A percentile compares a stretch with the other conserved stretches of the same genome.
These are phyloP conservation scores for Pseudozyma flocculosa DNA, from an alignment of 1,284 basidiomycete species.

Conservation along the genomic window DNA sequence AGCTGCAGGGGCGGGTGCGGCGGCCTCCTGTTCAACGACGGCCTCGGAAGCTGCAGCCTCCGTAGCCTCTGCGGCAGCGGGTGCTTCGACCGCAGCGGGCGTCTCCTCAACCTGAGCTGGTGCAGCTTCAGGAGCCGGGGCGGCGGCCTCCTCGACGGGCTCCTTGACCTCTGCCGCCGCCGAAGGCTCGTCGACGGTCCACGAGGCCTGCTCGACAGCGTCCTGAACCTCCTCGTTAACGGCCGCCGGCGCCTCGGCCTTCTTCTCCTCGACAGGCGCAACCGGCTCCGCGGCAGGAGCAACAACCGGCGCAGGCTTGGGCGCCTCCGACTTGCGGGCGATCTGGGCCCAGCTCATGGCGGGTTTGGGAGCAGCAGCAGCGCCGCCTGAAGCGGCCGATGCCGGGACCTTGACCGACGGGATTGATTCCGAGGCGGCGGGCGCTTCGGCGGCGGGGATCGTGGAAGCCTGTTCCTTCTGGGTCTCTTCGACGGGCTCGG, in stretches of 20 bases:
- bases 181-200: neutral
- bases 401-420: constrained; percentile 41
- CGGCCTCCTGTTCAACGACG: constrained; percentile 5
- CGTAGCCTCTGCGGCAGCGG: constrained; percentile 3
- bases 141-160: constrained; percentile 11
- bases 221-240: neutral
- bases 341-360: constrained; percentile 57
- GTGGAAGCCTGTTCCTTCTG: constrained; percentile 1
- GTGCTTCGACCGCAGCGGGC: constrained; percentile 3
- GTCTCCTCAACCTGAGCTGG: constrained; percentile 6
- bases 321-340: constrained; percentile 48
- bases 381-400: too few relatives aligned
- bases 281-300: constrained; percentile 7
- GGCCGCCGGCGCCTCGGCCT: constrained; percentile 2
- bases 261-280: constrained; percentile 6
- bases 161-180: neutral
- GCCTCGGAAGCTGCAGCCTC: constrained; percentile 8
- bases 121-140: constrained; percentile 2
- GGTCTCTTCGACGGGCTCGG: constrained; percentile 7
- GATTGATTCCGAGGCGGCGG: constrained; percentile 31
- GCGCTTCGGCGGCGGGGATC: constrained; percentile 18
- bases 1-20: neutral
- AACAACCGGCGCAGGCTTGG: constrained; percentile 29
- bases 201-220: neutral
- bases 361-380: constrained; percentile 21